A percentile compares a stretch with the other conserved stretches of the same genome.
These are phyloP conservation scores for Candolleomyces eurysporus DNA, from an alignment of 768 basidiomycete genomes.

Conservation along the genomic window DNA sequence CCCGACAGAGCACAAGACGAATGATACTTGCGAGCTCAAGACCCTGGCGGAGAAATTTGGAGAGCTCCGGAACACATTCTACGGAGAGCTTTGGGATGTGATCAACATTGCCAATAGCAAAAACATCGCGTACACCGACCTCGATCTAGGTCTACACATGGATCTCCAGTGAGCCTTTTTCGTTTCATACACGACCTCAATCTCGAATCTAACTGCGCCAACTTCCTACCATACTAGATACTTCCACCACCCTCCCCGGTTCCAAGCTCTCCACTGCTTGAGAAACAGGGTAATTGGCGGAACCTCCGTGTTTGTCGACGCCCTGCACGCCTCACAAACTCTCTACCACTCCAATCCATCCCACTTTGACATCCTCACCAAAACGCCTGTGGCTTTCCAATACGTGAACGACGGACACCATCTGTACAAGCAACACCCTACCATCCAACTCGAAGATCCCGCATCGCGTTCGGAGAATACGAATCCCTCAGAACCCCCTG, in stretches of 20 bases:
- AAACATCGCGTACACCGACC: slow-evolving; percentile 95
- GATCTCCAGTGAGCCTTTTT: slow-evolving; percentile 76
- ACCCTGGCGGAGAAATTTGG: slow-evolving; percentile 68
- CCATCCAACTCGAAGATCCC: slow-evolving; percentile 57
- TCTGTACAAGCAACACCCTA: slow-evolving; percentile 67
- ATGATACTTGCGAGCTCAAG: slow-evolving; percentile 65
- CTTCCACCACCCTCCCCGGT: slow-evolving; percentile 87
- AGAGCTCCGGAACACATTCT: slow-evolving; percentile 82
- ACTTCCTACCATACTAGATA: slow-evolving; percentile 50
- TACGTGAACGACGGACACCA: slow-evolving; percentile 92
- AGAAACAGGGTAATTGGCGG: slow-evolving; percentile 84
- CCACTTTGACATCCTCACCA: slow-evolving; percentile 57
- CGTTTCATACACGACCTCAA: background rate
- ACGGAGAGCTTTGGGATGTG: slow-evolving; percentile 89
- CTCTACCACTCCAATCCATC: slow-evolving; percentile 46
- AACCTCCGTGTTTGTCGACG: slow-evolving; percentile 83
- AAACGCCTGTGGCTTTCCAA: slow-evolving; percentile 77
- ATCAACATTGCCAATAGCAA: slow-evolving; percentile 66
- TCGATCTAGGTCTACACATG: slow-evolving; percentile 87
- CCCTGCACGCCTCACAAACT: slow-evolving; percentile 57
- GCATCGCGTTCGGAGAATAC: background rate
- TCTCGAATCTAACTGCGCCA: background rate
- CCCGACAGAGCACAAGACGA: slow-evolving; percentile 56
- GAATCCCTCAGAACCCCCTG: slow-evolving; percentile 13
- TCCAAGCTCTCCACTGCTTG: slow-evolving; percentile 90